Evolutionary conservation across 441 rosid genomes (phyloP), one percentile per base, ranked within the genome.

Genomic region (Macaranga tanarius): DNA sequence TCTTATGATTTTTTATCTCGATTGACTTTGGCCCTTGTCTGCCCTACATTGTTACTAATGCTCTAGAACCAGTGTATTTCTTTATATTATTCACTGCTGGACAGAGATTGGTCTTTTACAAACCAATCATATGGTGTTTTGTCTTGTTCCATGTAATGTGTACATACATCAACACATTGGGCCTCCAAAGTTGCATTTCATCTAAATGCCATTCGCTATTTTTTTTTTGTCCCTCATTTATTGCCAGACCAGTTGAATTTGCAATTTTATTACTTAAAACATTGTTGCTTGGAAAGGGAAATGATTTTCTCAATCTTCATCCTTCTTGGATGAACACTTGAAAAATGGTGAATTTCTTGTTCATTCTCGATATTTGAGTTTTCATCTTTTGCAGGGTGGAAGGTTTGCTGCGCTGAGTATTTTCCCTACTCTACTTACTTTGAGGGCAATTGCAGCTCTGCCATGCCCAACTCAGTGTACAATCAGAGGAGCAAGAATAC

Each of bases 341-440:
- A 17, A 26, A 23, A 50, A 23, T 20, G 38, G 47, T 10, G 19
- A 48, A 17, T 48, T 56, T 4, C 17, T 54, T 54, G 55, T 62
- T 60, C 9, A 50, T 50, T 25, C 44, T 17, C 1, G 3, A 20
- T 70, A 42, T 73, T 52, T 52, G 62, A 42, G 45, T 48, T 52
- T 19, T 45, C 58, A 25, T 58, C 22, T 67, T 64, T 61, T 80
- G 75, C 92, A 96, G 99, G 98, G 84, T 96, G 99, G 99, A 93
- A 93, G 82, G 81, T 67, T 60, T 77, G 82, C 9, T 96, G 98
- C 56, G 88, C 89, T 0, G 89, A 85, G 79, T 80, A 83, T 82
- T 96, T 91, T 84, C 91, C 89, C 0, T 81, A 79, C 80, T 90
- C 99, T 0, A 85, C 90, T 19, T 85, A 93, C 82, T 93, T 93